A percentile compares a stretch with the other conserved stretches of the same genome.
Evolutionary conservation across 164 flowering plant genomes (phyloP).

Genomic region (Vitis rotundifolia): DNA sequence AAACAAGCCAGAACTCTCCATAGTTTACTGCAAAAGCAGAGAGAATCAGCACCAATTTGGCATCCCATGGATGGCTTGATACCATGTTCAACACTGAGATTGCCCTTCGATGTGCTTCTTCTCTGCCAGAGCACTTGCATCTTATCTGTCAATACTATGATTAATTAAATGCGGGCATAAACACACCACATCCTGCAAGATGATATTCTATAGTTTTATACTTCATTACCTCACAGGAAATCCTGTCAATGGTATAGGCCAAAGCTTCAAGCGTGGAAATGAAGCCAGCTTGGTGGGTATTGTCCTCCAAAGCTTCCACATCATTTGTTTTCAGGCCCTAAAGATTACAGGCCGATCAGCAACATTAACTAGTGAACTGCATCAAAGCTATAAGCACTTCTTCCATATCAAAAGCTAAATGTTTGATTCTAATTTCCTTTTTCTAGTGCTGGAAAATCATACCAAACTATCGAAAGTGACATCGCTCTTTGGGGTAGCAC

Average conservation of each 20-base stretch:
- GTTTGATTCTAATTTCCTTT: not conserved
- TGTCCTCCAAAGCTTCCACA: conserved; percentile 13
- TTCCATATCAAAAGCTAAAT: too few species aligned
- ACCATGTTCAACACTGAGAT: conserved; percentile 23
- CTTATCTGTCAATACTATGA: conserved; percentile 14
- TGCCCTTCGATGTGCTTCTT: conserved; percentile 24
- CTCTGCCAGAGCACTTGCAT: conserved; percentile 18
- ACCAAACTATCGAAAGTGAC: not conserved
- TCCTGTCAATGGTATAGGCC: conserved; percentile 23
- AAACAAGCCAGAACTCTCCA: conserved; percentile 33
- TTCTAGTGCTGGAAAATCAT: not conserved
- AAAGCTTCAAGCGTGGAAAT: conserved; percentile 13
- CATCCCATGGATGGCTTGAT: conserved; percentile 25
- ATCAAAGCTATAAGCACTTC: too few species aligned
- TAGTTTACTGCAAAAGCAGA: conserved; percentile 34
- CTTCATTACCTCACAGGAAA: conserved; percentile 28
- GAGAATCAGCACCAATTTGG: conserved; percentile 26
- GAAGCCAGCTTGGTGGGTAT: conserved; percentile 5
- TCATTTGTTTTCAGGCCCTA: not conserved
- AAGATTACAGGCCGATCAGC: too few species aligned
- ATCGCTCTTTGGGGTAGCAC: conserved; percentile 11
- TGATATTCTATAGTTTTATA: not conserved
- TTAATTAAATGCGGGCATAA: not conserved
- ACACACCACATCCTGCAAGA: not conserved
- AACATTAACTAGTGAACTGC: too few species aligned